Percentiles rank a stretch among this genome's conserved stretches.
Evolutionary conservation across 148 eudicot genomes (phyloP).

Genomic region (Silene uniflora): DNA sequence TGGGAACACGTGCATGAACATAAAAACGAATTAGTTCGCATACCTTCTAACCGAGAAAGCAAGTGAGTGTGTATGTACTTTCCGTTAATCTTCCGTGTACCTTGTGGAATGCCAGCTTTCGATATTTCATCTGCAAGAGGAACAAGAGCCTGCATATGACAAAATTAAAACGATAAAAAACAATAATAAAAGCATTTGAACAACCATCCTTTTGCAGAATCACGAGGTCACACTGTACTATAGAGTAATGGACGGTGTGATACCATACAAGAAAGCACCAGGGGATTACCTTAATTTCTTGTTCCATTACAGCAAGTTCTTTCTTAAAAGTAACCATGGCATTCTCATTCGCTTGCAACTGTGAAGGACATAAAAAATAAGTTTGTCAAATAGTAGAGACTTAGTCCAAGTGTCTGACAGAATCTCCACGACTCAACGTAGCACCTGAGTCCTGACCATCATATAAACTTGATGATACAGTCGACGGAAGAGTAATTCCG

Average conservation of each 20-base stretch:
- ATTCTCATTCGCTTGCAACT: slow-evolving; percentile 68
- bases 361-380: slow-evolving; percentile 15
- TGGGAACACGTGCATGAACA: background rate
- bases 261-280: background rate
- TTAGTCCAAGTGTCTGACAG: background rate
- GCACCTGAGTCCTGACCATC: background rate
- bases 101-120: slow-evolving; percentile 58
- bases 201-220: slow-evolving; percentile 1
- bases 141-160: slow-evolving; percentile 59
- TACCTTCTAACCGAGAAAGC: slow-evolving; percentile 69
- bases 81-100: slow-evolving; percentile 87
- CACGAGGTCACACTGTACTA: too few relatives aligned
- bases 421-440: background rate
- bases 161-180: background rate
- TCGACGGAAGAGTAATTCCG: background rate
- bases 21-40: background rate
- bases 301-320: slow-evolving; percentile 75
- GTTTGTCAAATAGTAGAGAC: background rate
- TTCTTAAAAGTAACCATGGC: slow-evolving; percentile 62
- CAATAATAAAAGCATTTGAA: background rate
- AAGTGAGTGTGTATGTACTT: slow-evolving; percentile 83
- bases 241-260: slow-evolving; percentile 5
- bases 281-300: slow-evolving; percentile 67
- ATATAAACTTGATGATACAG: background rate
- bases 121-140: slow-evolving; percentile 69